These are phyloP conservation scores for Sphagnum fallax DNA, from an alignment of 228 moss, liverwort and hornwort genomes.

Conservation along the genomic window DNA sequence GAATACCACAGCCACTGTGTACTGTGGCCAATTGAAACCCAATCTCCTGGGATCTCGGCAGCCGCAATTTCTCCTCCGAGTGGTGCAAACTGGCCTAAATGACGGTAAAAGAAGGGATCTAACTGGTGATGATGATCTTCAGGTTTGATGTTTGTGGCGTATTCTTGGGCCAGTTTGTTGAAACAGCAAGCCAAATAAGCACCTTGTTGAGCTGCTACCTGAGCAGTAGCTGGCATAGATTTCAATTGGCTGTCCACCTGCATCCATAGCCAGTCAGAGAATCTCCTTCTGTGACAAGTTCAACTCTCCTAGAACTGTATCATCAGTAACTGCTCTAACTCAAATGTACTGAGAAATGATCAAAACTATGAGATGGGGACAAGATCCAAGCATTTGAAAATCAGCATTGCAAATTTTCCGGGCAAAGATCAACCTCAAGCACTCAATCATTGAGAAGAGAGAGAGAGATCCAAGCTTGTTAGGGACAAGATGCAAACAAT, in stretches of 20 bases:
- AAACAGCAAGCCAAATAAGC: conserved; percentile 40
- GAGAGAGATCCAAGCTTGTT: too few relatives aligned
- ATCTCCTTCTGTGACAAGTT: too few relatives aligned
- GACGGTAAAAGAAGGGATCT: conserved; percentile 42
- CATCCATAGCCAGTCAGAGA: not conserved
- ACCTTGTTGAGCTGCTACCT: conserved; percentile 67
- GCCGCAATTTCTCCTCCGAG: conserved; percentile 53
- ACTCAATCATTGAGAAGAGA: too few relatives aligned
- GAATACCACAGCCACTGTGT: conserved; percentile 58
- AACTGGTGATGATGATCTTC: conserved; percentile 33
- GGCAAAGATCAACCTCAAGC: too few relatives aligned
- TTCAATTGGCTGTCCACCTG: conserved; percentile 69
- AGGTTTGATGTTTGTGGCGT: conserved; percentile 15
- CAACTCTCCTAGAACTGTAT: too few relatives aligned
- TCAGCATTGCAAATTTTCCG: too few relatives aligned
- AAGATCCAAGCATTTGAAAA: too few relatives aligned
- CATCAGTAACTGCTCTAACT: too few relatives aligned
- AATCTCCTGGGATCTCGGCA: conserved; percentile 47
- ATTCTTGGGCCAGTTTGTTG: conserved; percentile 39
- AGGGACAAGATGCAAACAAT: too few relatives aligned
- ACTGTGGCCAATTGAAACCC: conserved; percentile 67
- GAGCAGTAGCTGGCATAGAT: conserved; percentile 54
- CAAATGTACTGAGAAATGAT: too few relatives aligned
- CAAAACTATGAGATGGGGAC: too few relatives aligned
- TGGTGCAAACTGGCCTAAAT: conserved; percentile 59